phyloP scores from a whole-genome alignment of 495 filamentous ascomycete species.

The Daldinia decipiens region DNA sequence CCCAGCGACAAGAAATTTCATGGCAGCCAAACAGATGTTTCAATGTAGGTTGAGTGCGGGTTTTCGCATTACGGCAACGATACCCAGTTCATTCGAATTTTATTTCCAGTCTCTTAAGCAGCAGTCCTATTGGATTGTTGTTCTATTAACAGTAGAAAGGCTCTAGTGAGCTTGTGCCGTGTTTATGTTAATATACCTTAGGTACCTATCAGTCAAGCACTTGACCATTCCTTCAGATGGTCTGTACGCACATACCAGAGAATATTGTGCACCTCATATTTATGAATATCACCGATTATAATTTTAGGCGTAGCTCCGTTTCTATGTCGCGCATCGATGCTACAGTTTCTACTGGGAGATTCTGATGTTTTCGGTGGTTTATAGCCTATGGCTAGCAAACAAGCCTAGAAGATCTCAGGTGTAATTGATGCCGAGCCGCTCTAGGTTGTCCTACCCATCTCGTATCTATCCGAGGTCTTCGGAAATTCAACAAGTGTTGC shows the following conservation, averaged over 20 bases:
- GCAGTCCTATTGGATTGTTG: neutral
- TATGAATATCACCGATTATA: neutral
- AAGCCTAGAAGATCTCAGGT: too few species aligned
- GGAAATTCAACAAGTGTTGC: slow-evolving; percentile 31
- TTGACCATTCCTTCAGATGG: neutral
- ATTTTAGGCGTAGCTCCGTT: neutral
- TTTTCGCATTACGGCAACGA: neutral
- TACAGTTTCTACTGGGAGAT: neutral
- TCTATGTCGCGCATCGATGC: neutral
- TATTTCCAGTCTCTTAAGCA: neutral
- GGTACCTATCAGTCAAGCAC: neutral
- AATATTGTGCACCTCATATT: neutral
- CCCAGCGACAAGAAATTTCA: neutral
- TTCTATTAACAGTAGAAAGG: neutral
- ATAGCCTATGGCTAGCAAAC: too few species aligned
- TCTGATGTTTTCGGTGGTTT: neutral
- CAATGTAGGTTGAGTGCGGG: neutral
- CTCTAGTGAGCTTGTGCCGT: neutral
- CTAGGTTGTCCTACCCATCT: slow-evolving; percentile 3
- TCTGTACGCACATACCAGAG: too few species aligned
- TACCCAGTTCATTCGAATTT: neutral
- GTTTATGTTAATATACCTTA: neutral
- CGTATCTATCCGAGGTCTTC: slow-evolving; percentile 30
- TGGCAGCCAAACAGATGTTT: neutral
- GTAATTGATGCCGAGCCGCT: neutral